Conservation (phyloP, 148 eudicot genomes). For the Fagopyrum esculentum region DNA sequence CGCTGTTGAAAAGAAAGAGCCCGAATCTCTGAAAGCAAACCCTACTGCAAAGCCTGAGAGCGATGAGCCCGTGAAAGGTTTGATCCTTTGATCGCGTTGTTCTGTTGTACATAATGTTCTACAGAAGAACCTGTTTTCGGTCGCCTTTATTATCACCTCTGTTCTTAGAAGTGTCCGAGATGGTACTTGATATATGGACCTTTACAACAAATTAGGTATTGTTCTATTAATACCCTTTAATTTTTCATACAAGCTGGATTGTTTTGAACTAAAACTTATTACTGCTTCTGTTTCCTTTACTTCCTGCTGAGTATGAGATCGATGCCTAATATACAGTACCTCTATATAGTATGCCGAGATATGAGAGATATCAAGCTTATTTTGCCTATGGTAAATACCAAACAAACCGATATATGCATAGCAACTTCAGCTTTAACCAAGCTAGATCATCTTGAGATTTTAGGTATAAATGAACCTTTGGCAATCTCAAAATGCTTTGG, state of each 20-base stretch:
- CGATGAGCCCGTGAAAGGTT: slow-evolving; percentile 46
- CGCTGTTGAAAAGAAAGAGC: slow-evolving; percentile 11
- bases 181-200: not conserved
- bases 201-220: slow-evolving; percentile 7
- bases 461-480: not conserved
- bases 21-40: slow-evolving; percentile 29
- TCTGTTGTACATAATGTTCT: not conserved
- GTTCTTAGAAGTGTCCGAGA: slow-evolving; percentile 5
- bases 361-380: too few species aligned
- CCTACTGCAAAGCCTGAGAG: slow-evolving; percentile 39
- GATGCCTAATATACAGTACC: not conserved
- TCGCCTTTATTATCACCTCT: slow-evolving; percentile 6
- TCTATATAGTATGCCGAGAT: not conserved
- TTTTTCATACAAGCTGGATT: not conserved
- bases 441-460: not conserved
- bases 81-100: slow-evolving; percentile 42
- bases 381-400: too few species aligned
- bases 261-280: not conserved
- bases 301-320: not conserved
- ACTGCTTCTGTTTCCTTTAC: not conserved
- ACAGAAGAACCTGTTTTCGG: not conserved
- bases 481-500: not conserved
- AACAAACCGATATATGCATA: not conserved
- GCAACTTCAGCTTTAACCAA: not conserved
- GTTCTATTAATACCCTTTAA: not conserved